Conservation (phyloP, 73 alveolate species). For the Uronychia binucleata region DNA sequence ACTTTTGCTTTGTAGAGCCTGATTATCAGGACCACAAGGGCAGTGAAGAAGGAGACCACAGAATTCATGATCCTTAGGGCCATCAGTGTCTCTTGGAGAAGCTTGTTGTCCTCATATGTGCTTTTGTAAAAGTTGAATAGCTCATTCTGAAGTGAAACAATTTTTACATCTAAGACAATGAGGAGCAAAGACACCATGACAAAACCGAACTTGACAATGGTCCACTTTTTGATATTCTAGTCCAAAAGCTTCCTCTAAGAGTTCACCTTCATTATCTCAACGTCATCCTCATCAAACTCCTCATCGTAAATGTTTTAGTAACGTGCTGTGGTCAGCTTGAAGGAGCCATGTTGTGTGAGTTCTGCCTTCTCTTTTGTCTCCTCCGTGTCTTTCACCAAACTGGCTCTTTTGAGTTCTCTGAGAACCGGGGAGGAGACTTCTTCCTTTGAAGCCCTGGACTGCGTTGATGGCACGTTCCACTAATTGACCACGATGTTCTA, state of each 20-base stretch:
- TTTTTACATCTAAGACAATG: background rate
- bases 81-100: background rate
- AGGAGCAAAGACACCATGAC: background rate
- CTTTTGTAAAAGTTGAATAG: no score
- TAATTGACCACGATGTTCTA: no score
- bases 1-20: background rate
- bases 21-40: background rate
- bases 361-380: background rate
- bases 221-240: background rate
- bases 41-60: background rate
- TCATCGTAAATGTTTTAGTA: background rate
- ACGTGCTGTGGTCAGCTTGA: background rate
- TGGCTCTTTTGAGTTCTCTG: no score
- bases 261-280: background rate
- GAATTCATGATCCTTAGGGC: background rate
- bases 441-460: no score
- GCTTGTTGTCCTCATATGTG: no score
- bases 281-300: background rate
- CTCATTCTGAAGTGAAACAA: background rate
- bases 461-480: no score
- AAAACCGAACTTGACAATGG: background rate
- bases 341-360: background rate
- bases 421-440: no score
- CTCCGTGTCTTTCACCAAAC: no score
- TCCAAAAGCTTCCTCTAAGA: background rate